phyloP scores from a whole-genome alignment of 768 basidiomycete species.

The Termitomyces bulborhizus region DNA sequence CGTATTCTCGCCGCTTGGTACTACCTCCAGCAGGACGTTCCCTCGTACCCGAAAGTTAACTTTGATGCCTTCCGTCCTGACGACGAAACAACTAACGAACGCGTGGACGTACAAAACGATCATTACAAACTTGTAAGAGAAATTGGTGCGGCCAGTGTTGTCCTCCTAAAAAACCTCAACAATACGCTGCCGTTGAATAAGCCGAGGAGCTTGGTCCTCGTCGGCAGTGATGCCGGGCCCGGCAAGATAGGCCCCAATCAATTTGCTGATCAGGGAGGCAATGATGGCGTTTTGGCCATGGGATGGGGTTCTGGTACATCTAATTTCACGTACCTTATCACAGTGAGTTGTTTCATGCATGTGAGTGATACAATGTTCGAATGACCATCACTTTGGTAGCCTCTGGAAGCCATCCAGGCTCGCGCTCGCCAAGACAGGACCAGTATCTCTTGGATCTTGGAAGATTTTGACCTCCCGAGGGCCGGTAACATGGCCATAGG shows the following conservation, averaged over 20 bases:
- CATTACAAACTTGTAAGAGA: constrained; percentile 64
- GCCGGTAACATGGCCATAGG: constrained; percentile 42
- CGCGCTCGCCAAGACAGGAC: constrained; percentile 66
- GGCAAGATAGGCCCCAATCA: constrained; percentile 64
- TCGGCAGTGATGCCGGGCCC: constrained; percentile 64
- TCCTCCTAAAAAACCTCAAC: constrained; percentile 68
- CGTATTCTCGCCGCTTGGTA: constrained; percentile 75
- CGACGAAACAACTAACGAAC: constrained; percentile 48
- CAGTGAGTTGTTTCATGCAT: constrained; percentile 33
- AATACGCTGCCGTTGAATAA: constrained; percentile 53
- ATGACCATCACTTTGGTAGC: constrained; percentile 30
- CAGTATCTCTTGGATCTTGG: constrained; percentile 57
- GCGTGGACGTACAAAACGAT: constrained; percentile 63
- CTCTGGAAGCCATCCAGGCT: constrained; percentile 74
- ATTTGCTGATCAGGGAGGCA: constrained; percentile 56
- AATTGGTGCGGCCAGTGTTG: constrained; percentile 68
- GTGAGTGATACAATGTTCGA: not conserved
- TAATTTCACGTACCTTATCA: constrained; percentile 73
- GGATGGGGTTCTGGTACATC: constrained; percentile 90
- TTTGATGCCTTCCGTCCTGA: constrained; percentile 61
- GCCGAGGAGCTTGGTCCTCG: constrained; percentile 51
- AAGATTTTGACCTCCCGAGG: constrained; percentile 56
- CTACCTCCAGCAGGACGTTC: constrained; percentile 55
- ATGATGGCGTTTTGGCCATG: constrained; percentile 75
- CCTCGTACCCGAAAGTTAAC: constrained; percentile 57